Conservation (phyloP, 768 basidiomycete genomes). For the Mycena rebaudengoi region DNA sequence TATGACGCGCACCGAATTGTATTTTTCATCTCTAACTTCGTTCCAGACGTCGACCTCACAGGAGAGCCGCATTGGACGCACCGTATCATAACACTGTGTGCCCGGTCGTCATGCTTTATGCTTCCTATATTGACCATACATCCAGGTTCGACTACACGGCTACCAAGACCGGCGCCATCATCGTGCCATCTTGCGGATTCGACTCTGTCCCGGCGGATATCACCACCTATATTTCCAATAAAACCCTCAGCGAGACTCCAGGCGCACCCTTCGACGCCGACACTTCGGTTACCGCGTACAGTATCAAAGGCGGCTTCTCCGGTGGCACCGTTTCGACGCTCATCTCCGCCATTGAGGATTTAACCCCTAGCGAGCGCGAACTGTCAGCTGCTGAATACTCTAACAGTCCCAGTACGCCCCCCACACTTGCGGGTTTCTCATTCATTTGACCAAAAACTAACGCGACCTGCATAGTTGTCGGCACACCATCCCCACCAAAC, state of each 20-base stretch:
- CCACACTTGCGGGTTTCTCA: not conserved
- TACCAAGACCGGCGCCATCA: conserved; percentile 71
- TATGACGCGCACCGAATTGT: not conserved
- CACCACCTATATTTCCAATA: conserved; percentile 71
- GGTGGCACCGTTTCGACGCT: conserved; percentile 68
- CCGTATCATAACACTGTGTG: conserved; percentile 65
- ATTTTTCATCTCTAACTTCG: not conserved
- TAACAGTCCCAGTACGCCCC: conserved; percentile 51
- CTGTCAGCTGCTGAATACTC: conserved; percentile 43
- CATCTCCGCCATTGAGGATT: conserved; percentile 47
- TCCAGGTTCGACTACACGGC: conserved; percentile 77
- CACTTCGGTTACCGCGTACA: conserved; percentile 64
- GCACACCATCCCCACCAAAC: conserved; percentile 31
- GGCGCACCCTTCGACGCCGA: conserved; percentile 50
- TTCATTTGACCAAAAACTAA: conserved; percentile 6
- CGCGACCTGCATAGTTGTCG: conserved; percentile 26
- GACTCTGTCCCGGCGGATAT: conserved; percentile 85
- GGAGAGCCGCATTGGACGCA: conserved; percentile 76
- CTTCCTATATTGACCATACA: conserved; percentile 22
- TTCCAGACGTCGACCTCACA: conserved; percentile 75
- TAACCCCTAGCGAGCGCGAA: conserved; percentile 43
- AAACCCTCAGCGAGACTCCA: conserved; percentile 63
- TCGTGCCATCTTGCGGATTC: conserved; percentile 82
- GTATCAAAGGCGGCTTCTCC: conserved; percentile 58
- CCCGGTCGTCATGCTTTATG: not conserved